Evolutionary conservation across 192 early-diverging fungal species (phyloP), one percentile per base, ranked within the genome.

Genomic region (Lunasporangiospora selenospora): DNA sequence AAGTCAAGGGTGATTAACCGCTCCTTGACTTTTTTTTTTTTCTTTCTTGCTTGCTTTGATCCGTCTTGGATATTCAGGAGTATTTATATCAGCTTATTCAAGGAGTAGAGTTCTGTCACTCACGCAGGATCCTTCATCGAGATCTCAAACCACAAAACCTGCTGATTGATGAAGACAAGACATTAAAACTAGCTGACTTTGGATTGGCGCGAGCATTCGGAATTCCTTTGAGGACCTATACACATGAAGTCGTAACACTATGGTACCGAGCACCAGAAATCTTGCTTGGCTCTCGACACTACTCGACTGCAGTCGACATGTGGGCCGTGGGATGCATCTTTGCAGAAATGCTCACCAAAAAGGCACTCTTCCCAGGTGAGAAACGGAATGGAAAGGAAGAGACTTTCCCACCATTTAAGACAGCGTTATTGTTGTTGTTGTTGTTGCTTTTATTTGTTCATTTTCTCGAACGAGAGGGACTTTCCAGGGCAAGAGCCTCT

Each of bases 131-230:
- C 50, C 76, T 99, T 27, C 97, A 99, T 77, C 88, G 97, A 15
- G 97, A 99, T 70, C 80, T 99, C 42, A 99, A 99, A 61, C 97
- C 96, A n/a, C 95, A 98, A 80, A 99, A 99, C 75, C 60, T 98
- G 75, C 84, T 99, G 31, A 96, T 99, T 76, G 95, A 97, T 64
- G 85, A 87, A 67, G 71, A 81, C 0, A 90, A 92, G 3, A 93
- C 83, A 69, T 81, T 99, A 32, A 98, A 95, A 51, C 81, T 99
- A 8, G 96, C 95, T 15, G 98, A 99, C 77, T 95, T 99, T 77
- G 98, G 98, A 23, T 85, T 99, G 30, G 95, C 95, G 1, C 88
- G 98, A 13, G 90, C 93, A 0, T 94, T 96, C 70, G 93, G 90
- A 21, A 84, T 98, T 15, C 95, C 98, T 9, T 71, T 99, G 75